phyloP scores from a whole-genome alignment of 1,139 yeast genomes.

The Sugiyamaella pinicola region DNA sequence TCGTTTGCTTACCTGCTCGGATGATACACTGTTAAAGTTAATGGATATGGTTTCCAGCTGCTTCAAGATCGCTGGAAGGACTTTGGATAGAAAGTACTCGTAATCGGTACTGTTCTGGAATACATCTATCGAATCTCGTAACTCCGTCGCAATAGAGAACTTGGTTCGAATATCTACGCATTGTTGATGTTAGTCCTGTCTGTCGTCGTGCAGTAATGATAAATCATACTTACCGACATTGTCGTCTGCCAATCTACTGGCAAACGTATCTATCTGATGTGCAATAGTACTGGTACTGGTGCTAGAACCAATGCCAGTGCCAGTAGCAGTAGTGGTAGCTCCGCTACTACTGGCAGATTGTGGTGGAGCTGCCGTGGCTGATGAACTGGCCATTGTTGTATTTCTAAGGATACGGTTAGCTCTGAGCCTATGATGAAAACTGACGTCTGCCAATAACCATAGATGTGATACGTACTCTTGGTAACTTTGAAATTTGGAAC shows the following conservation, averaged over 20 bases:
- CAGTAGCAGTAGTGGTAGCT: neutral
- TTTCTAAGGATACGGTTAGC: too few relatives aligned
- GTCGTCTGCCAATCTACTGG: constrained; percentile 57
- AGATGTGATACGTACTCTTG: too few relatives aligned
- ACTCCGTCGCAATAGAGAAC: constrained; percentile 71
- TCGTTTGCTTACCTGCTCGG: constrained; percentile 40
- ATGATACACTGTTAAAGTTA: constrained; percentile 50
- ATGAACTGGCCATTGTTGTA: neutral
- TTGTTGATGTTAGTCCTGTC: neutral
- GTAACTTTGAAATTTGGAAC: too few relatives aligned
- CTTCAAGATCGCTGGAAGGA: constrained; percentile 40
- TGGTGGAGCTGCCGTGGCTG: neutral
- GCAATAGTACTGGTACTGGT: constrained; percentile 10
- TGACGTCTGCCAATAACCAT: too few relatives aligned
- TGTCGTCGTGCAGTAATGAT: neutral
- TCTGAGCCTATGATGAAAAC: too few relatives aligned
- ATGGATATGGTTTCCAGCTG: constrained; percentile 70
- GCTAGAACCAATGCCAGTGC: neutral
- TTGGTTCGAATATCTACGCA: constrained; percentile 56
- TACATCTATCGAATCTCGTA: constrained; percentile 82
- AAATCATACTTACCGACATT: constrained; percentile 33
- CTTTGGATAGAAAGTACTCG: constrained; percentile 46
- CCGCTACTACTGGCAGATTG: neutral
- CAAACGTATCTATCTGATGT: constrained; percentile 60
- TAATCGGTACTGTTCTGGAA: constrained; percentile 80